Evolutionary conservation across 371 early-diverging fungal genomes (phyloP), one percentile per base, ranked within the genome.

Genomic region (Thermomucor indicae-seudaticae): DNA sequence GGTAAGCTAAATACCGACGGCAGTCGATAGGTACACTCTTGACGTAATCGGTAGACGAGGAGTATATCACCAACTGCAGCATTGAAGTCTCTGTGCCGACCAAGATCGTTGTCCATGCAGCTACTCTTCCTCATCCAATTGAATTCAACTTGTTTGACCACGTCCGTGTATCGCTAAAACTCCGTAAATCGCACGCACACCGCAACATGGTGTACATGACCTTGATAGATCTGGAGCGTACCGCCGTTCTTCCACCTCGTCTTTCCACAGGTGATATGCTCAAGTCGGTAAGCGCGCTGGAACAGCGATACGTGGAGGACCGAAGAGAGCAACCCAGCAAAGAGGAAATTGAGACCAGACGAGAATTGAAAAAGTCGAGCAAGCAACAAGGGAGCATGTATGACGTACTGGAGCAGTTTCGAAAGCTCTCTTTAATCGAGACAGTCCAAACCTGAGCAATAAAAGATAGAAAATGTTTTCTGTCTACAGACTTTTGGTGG

Each of bases 131-230:
- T 1, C 57, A 51, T 17, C 65, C 68, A 28, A 66, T 82, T 43
- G 49, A 57, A 22, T 79, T 82, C 50, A 62, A 60, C 12, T 44
- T 83, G 14, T 84, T 84, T 55, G 83, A 84, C 62, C 74, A 71
- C 42, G 79, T 84, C 19, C 65, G 67, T 32, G 81, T 84, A 0
- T 75, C 80, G 0, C 58, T 84, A 7, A 72, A 77, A 39, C 59
- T 81, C 27, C 75, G 78, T 7, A 72, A 69, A 41, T 82, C 83
- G 8, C 77, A 77, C 47, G 80, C 78, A 7, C 85, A 83, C 51
- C 78, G 83, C 8, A 79, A 82, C 34, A 70, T 72, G 48, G 78
- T 81, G 12, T 78, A 81, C 30, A 78, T 84, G 81, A 67, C 74
- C 1, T 47, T 82, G 49, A 64, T 80, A 10, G 80, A 77, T 43